These are phyloP conservation scores for Hygrophila difformis DNA, from an alignment of 257 asterid genomes.

Conservation along the genomic window DNA sequence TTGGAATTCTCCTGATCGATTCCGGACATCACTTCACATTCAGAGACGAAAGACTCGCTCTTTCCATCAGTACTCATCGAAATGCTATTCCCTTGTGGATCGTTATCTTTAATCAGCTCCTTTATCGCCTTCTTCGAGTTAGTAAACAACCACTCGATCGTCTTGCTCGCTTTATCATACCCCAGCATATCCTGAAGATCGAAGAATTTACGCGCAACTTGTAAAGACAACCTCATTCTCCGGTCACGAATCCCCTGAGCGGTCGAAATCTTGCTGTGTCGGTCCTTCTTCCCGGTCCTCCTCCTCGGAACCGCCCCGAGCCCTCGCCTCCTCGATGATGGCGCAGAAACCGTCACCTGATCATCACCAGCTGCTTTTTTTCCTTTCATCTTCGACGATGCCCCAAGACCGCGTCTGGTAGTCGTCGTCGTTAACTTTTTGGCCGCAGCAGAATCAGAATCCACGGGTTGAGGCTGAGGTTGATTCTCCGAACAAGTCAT, in stretches of 20 bases:
- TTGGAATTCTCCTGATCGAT: constrained; percentile 23
- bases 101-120: constrained; percentile 23
- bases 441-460: no score
- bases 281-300: constrained; percentile 43
- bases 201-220: constrained; percentile 59
- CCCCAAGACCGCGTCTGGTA: no score
- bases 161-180: constrained; percentile 67
- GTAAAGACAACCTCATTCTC: constrained; percentile 64
- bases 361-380: no score
- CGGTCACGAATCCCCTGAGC: constrained; percentile 69
- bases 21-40: constrained; percentile 34
- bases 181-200: constrained; percentile 77
- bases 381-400: no score
- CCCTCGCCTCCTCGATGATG: constrained; percentile 9
- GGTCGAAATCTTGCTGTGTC: constrained; percentile 75
- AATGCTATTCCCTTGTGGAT: constrained; percentile 4
- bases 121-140: constrained; percentile 54
- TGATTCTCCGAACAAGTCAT: background rate
- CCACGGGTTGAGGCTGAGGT: no score
- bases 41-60: constrained; percentile 34
- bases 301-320: constrained; percentile 20
- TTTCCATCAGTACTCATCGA: constrained; percentile 15
- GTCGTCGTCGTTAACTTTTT: background rate
- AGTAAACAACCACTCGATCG: constrained; percentile 65
- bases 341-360: background rate